Percentiles rank a stretch among this genome's conserved stretches.
These are phyloP conservation scores for Bremia lactucae DNA, from an alignment of 352 stramenopile genomes.

Conservation along the genomic window DNA sequence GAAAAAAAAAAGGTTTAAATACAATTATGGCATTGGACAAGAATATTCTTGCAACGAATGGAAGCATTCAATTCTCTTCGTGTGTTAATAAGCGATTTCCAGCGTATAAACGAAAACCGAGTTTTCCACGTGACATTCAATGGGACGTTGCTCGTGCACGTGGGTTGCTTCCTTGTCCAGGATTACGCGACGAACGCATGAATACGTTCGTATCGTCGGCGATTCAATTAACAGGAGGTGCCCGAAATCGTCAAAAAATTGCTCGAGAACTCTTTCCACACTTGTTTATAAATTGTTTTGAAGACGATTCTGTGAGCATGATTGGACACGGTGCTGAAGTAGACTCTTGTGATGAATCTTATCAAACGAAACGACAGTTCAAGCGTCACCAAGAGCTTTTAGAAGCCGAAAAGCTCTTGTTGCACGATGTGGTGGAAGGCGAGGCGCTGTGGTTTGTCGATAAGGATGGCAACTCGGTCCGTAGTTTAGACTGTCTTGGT, in stretches of 20 bases:
- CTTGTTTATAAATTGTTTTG: slow-evolving; percentile 25
- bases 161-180: slow-evolving; percentile 47
- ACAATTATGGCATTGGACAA: slow-evolving; percentile 2
- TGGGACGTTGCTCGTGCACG: slow-evolving; percentile 39
- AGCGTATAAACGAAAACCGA: slow-evolving; percentile 27
- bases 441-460: slow-evolving; percentile 76
- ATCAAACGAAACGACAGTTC: slow-evolving; percentile 12
- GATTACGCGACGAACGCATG: slow-evolving; percentile 48
- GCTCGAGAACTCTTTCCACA: slow-evolving; percentile 63
- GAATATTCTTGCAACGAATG: too few relatives aligned
- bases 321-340: slow-evolving; percentile 1
- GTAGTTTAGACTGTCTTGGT: slow-evolving; percentile 56
- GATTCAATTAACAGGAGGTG: slow-evolving; percentile 55
- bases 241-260: slow-evolving; percentile 48
- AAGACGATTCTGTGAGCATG: slow-evolving; percentile 9
- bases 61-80: too few relatives aligned
- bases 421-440: slow-evolving; percentile 64
- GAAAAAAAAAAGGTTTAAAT: slow-evolving; percentile 14
- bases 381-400: slow-evolving; percentile 27
- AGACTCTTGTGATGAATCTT: not conserved
- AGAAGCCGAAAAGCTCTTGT: slow-evolving; percentile 42
- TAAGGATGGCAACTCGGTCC: slow-evolving; percentile 57
- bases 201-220: slow-evolving; percentile 38
- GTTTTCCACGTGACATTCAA: slow-evolving; percentile 38
- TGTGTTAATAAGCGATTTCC: too few relatives aligned